phyloP scores from a whole-genome alignment of 768 basidiomycete species.

The Chalciporus chontae region DNA sequence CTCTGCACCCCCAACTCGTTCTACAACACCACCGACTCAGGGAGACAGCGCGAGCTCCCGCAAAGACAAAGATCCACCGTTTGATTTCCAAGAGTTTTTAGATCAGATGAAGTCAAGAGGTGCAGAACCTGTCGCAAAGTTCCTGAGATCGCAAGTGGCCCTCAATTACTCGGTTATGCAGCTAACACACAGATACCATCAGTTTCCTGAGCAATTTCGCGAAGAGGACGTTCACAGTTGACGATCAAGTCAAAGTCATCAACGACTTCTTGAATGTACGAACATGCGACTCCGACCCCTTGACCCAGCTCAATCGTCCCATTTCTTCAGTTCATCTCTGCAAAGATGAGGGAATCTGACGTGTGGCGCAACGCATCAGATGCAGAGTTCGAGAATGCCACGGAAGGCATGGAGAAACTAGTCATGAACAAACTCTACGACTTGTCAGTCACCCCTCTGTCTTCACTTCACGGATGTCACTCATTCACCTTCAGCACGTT shows the following conservation, averaged over 20 bases:
- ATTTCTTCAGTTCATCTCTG: slow-evolving; percentile 73
- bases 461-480: not conserved
- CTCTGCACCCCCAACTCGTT: slow-evolving; percentile 18
- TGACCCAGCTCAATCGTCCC: slow-evolving; percentile 12
- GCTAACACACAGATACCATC: not conserved
- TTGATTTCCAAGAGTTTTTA: slow-evolving; percentile 93
- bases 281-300: not conserved
- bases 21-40: slow-evolving; percentile 22
- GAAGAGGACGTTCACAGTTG: slow-evolving; percentile 86
- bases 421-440: slow-evolving; percentile 98
- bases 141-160: slow-evolving; percentile 82
- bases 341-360: slow-evolving; percentile 81
- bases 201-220: slow-evolving; percentile 94
- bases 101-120: slow-evolving; percentile 88
- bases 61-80: slow-evolving; percentile 45
- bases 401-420: slow-evolving; percentile 99
- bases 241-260: slow-evolving; percentile 93
- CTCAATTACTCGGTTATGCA: not conserved
- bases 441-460: slow-evolving; percentile 57
- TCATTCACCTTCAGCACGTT: slow-evolving; percentile 64
- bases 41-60: slow-evolving; percentile 20
- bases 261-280: slow-evolving; percentile 84
- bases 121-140: slow-evolving; percentile 93
- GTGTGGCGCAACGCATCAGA: slow-evolving; percentile 78
- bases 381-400: slow-evolving; percentile 89